These are phyloP conservation scores for Knufia petricola DNA, from an alignment of 2,329 filamentous ascomycete genomes.

Conservation along the genomic window DNA sequence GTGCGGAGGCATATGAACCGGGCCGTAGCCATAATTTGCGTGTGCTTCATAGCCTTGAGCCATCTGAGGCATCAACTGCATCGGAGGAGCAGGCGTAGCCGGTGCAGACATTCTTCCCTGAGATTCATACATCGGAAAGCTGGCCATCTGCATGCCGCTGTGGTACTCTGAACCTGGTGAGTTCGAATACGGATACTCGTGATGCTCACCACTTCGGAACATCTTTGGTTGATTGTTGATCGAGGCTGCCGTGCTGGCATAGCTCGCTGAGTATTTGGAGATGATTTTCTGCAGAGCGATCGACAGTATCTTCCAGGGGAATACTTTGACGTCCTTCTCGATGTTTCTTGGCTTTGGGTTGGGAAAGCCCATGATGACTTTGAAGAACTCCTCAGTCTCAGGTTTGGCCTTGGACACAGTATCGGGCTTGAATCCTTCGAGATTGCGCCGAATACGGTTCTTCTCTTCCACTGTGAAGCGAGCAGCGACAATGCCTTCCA, in stretches of 20 bases:
- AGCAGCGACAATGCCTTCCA: slow-evolving; percentile 78
- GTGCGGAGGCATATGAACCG: slow-evolving; percentile 15
- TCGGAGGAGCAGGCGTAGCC: slow-evolving; percentile 14
- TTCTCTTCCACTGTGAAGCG: slow-evolving; percentile 96
- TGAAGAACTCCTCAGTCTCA: slow-evolving; percentile 96
- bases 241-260: slow-evolving; percentile 53
- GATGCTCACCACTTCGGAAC: slow-evolving; percentile 34
- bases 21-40: slow-evolving; percentile 16
- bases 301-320: slow-evolving; percentile 84
- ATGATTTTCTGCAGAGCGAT: slow-evolving; percentile 95
- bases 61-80: slow-evolving; percentile 20
- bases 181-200: slow-evolving; percentile 39
- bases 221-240: slow-evolving; percentile 32
- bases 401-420: slow-evolving; percentile 89
- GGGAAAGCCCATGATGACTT: slow-evolving; percentile 95
- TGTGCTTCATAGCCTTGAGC: slow-evolving; percentile 14
- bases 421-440: slow-evolving; percentile 84
- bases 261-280: slow-evolving; percentile 78
- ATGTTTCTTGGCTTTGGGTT: slow-evolving; percentile 94
- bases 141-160: slow-evolving; percentile 34
- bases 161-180: slow-evolving; percentile 25
- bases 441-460: slow-evolving; percentile 89
- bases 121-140: slow-evolving; percentile 27
- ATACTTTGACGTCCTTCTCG: slow-evolving; percentile 98
- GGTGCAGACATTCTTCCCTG: slow-evolving; percentile 13